phyloP scores from a whole-genome alignment of 169 alveolate genomes.

The Plasmodium inui region DNA sequence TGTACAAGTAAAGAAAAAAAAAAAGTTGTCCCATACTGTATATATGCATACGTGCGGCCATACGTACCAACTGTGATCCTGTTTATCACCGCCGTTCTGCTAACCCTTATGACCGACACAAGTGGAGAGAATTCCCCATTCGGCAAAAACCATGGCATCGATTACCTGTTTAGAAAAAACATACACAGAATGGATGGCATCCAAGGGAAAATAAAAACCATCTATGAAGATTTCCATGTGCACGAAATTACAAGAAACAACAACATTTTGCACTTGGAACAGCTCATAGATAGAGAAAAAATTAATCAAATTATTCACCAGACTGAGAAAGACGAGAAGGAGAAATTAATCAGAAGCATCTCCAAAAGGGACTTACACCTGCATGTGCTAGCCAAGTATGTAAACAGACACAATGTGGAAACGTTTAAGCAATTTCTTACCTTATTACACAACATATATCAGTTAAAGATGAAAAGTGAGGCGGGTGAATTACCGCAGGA shows the following conservation, averaged over 20 bases:
- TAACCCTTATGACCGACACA: not conserved
- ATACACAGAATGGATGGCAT: slow-evolving; percentile 36
- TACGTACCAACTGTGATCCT: not conserved
- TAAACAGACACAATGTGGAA: not conserved
- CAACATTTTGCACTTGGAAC: slow-evolving; percentile 51
- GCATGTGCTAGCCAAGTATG: slow-evolving; percentile 9
- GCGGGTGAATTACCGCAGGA: not conserved
- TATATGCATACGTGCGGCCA: not conserved
- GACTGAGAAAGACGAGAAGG: slow-evolving; percentile 42
- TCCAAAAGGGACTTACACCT: slow-evolving; percentile 14
- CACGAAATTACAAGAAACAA: slow-evolving; percentile 77
- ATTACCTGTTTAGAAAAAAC: slow-evolving; percentile 40
- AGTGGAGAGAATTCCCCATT: not conserved
- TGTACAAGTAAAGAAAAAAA: not conserved
- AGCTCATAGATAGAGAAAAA: slow-evolving; percentile 63
- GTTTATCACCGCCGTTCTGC: not conserved
- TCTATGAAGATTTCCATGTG: slow-evolving; percentile 82
- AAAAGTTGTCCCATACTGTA: not conserved
- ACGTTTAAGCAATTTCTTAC: slow-evolving; percentile 26
- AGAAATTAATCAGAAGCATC: slow-evolving; percentile 10
- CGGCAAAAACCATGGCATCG: slow-evolving; percentile 51
- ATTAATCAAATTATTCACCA: slow-evolving; percentile 32
- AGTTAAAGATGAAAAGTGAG: slow-evolving; percentile 1
- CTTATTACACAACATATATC: slow-evolving; percentile 27
- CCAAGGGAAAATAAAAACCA: slow-evolving; percentile 76